Base-by-base conservation (phyloP, 176 grass and related monocot genomes). In the Musa itinerans region DNA sequence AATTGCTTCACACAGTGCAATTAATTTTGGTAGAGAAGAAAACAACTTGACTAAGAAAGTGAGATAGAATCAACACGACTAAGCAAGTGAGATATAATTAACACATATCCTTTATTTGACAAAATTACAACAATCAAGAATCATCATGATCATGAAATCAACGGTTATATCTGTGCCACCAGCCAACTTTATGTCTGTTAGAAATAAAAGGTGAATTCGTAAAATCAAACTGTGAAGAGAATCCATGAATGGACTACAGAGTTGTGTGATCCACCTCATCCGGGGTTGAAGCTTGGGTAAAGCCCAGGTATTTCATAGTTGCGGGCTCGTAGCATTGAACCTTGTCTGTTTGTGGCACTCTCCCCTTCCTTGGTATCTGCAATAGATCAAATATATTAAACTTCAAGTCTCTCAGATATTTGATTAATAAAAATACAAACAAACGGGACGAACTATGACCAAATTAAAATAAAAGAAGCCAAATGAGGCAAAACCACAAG, bases 281-380 rank as follows among this genome's bases (percentile, higher is more conserved):
- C 83, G 90, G 86, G 76, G 83, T 89, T 73, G 94, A 72, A 59
- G 86, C 90, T 26, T 86, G 95, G 69, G 91, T 94, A 75, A 69
- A 84, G 6, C 95, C 95, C 53, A 99, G 68, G 77, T 99, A 99
- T 73, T 99, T 99, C 95, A 99, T 99, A 2, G 88, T 99, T 34
- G 95, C 95, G 20, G 95, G 95, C 55, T 99, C 95, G 19, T 99
- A 99, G 83, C 95, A 99, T 58, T 76, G 88, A 56, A 99, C 88
- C 85, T 81, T 91, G 72, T 99, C 90, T 19, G 75, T 78, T 76
- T 94, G 95, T 19, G 68, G 17, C 34, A 78, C 23, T 83, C 79
- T 99, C 53, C 90, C 88, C 86, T 85, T 93, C 58, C 88, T 84
- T 21, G 95, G 86, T 87, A 94, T 91, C 95, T 99, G 78, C 49